A percentile compares a stretch with the other conserved stretches of the same genome.
These are phyloP conservation scores for Verticillium albo-atrum DNA, from an alignment of 2,329 filamentous ascomycete species.

Conservation along the genomic window DNA sequence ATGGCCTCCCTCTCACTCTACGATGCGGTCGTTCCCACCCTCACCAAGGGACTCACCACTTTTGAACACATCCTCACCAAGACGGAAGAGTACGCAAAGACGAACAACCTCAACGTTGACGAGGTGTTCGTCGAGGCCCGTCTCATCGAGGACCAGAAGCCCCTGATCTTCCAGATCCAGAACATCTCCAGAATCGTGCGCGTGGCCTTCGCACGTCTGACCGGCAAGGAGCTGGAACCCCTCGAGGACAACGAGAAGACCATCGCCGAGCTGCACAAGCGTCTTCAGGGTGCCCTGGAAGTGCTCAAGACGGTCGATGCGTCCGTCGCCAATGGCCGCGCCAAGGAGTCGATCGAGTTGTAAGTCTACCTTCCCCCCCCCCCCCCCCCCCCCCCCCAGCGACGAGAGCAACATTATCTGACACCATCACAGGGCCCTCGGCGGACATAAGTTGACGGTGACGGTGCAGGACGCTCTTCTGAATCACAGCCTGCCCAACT, in stretches of 20 bases:
- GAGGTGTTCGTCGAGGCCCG: conserved; percentile 14
- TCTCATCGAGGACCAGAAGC: conserved; percentile 28
- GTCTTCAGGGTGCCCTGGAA: conserved; percentile 22
- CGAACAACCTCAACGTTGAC: conserved; percentile 16
- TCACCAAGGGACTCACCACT: conserved; percentile 17
- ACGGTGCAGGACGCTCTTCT: conserved; percentile 32
- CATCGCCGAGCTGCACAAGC: conserved; percentile 21
- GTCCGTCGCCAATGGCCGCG: conserved; percentile 18
- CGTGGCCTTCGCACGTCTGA: conserved; percentile 20
- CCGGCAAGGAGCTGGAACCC: conserved; percentile 14
- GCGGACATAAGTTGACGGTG: conserved; percentile 8
- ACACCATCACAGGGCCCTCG: neutral
- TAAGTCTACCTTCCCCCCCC: conserved; percentile 14
- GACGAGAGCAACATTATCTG: too few relatives aligned
- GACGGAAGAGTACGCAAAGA: conserved; percentile 21
- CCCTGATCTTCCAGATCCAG: conserved; percentile 29
- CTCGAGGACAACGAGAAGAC: conserved; percentile 26
- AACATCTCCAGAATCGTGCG: conserved; percentile 22
- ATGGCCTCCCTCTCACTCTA: conserved; percentile 25
- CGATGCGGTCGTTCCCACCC: conserved; percentile 20
- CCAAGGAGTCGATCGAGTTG: conserved; percentile 17
- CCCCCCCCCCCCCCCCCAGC: too few relatives aligned
- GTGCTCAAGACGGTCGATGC: conserved; percentile 21
- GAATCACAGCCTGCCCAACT: conserved; percentile 47
- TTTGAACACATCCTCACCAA: conserved; percentile 24